Conservation (phyloP, 2,329 filamentous ascomycete species). For the Onygenales sp. region DNA sequence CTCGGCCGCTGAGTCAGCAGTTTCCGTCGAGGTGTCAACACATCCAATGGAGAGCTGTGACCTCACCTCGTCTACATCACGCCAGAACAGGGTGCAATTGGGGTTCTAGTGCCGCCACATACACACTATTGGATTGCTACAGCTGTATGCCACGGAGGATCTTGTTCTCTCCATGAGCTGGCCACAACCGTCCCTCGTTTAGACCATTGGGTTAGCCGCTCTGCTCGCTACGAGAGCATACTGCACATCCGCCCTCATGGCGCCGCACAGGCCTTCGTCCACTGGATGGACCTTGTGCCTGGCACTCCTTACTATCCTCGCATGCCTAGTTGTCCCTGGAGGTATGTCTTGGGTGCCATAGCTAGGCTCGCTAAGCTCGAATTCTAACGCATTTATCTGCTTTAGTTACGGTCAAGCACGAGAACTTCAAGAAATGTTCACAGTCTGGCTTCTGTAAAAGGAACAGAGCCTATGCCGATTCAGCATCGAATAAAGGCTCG, state of each 20-base stretch:
- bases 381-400: constrained; percentile 1
- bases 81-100: background rate
- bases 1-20: background rate
- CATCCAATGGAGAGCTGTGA: constrained; percentile 16
- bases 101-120: background rate
- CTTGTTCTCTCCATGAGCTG: background rate
- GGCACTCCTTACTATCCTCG: constrained; percentile 49
- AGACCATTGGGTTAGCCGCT: background rate
- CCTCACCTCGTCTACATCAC: background rate
- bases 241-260: constrained; percentile 6
- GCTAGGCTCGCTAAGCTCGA: background rate
- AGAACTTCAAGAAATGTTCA: constrained; percentile 93
- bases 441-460: constrained; percentile 97
- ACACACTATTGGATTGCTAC: background rate
- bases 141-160: background rate
- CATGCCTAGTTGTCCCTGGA: constrained; percentile 54
- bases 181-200: background rate
- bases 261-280: constrained; percentile 36
- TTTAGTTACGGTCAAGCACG: constrained; percentile 76
- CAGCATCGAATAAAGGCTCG: constrained; percentile 53
- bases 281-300: constrained; percentile 57
- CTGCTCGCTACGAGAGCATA: background rate
- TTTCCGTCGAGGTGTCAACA: constrained; percentile 18
- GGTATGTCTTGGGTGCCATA: constrained; percentile 39
- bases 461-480: constrained; percentile 82